A percentile compares a stretch with the other conserved stretches of the same genome.
Evolutionary conservation across 495 filamentous ascomycete species (phyloP).

Genomic region (Tuber borchii): DNA sequence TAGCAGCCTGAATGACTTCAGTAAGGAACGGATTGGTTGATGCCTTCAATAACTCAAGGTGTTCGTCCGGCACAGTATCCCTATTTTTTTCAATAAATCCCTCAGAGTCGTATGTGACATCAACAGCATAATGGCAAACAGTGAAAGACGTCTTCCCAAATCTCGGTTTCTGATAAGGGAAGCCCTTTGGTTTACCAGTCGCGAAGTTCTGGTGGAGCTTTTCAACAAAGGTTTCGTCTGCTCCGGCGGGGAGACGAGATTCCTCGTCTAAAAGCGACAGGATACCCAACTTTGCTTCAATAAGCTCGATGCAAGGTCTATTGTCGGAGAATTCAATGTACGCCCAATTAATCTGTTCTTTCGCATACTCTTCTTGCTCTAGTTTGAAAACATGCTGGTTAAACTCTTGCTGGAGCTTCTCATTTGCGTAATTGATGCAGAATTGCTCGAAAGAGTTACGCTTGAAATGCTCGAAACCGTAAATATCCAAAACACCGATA

Average conservation of each 20-base stretch:
- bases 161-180: constrained; percentile 83
- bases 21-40: constrained; percentile 81
- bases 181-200: constrained; percentile 81
- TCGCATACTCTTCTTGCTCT: constrained; percentile 96
- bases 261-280: constrained; percentile 92
- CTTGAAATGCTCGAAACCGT: constrained; percentile 98
- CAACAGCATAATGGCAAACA: constrained; percentile 96
- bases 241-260: constrained; percentile 91
- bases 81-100: constrained; percentile 99
- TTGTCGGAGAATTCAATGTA: constrained; percentile 99
- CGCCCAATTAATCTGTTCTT: constrained; percentile 97
- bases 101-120: constrained; percentile 99
- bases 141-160: constrained; percentile 98
- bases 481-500: constrained; percentile 99
- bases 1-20: constrained; percentile 77
- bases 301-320: constrained; percentile 98
- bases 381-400: constrained; percentile 99
- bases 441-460: constrained; percentile 99
- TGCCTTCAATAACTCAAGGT: constrained; percentile 80
- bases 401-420: constrained; percentile 98
- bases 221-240: constrained; percentile 93
- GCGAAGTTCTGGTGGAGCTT: constrained; percentile 95
- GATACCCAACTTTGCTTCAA: constrained; percentile 93
- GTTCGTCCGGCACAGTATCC: constrained; percentile 97
- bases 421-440: constrained; percentile 99